Evolutionary conservation across 768 basidiomycete species (phyloP), one percentile per base, ranked within the genome.

Genomic region (Rhodotorula toruloides): DNA sequence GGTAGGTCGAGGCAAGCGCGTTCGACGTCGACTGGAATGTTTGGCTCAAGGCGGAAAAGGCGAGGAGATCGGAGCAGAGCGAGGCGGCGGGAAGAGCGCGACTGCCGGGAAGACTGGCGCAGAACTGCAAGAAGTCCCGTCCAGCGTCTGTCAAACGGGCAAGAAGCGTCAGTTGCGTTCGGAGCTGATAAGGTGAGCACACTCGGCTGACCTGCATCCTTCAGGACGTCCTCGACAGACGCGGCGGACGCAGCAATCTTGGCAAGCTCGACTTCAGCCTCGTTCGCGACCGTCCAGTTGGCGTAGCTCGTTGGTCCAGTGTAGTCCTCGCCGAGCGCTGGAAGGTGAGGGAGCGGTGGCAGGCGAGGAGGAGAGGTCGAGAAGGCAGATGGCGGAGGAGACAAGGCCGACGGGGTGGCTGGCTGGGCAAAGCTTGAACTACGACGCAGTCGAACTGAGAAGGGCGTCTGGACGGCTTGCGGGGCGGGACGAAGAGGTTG

Each of bases 31-130:
- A 25, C 46, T 61, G 69, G 9, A 70, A 48, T 21, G 39, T 14
- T 3, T 61, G 31, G 22, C 57, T 32, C 31, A 63, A 61, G 25
- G 14, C 27, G 39, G 69, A 63, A 48, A 70, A 66, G n/a, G 53
- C 48, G 8, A 32, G 19, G 16, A 70, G 63, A 50, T 70, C 69
- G 48, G 44, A 39, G 58, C 60, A 60, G 9, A 70, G 58, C 40
- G 59, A 57, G 40, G 66, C 47, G 13, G 63, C 46, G 22, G 49
- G 37, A 0, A 57, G 47, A 36, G 65, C 49, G 29, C 34, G 34
- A 31, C 34, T 44, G 34, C 58, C 47, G 10, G 11, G 19, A 17
- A 27, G 12, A 14, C 39, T 29, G 7, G 44, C 52, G 53, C 55
- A 36, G 37, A 55, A 70, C 7, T 58, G 57, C 14, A 57, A 53